Percentiles rank a stretch among this genome's conserved stretches.
Evolutionary conservation across 352 stramenopile genomes (phyloP).

Genomic region (Phytophthora lateralis): DNA sequence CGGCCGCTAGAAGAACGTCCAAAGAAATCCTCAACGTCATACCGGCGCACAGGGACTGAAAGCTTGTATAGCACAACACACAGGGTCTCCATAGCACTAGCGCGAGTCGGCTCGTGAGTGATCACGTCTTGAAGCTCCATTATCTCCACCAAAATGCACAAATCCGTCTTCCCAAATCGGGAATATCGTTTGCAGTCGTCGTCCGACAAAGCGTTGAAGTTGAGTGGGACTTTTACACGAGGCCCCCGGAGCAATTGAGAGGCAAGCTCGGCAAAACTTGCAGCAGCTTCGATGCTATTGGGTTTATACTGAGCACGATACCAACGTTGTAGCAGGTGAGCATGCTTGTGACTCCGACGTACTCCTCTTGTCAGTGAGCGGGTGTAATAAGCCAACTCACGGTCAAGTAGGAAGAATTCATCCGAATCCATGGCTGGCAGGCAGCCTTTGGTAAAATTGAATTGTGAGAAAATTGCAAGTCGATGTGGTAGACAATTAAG

Average conservation of each 20-base stretch:
- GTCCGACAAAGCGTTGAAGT: background rate
- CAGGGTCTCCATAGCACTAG: background rate
- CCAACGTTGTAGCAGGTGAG: background rate
- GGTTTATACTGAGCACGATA: background rate
- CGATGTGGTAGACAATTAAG: no score
- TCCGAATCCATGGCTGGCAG: background rate
- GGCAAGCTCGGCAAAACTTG: background rate
- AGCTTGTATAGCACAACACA: background rate
- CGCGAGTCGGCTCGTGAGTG: background rate
- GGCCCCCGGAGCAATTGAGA: background rate
- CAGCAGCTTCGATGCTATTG: background rate
- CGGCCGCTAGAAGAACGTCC: background rate
- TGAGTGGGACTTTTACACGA: background rate
- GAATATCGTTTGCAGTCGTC: background rate
- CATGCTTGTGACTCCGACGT: background rate
- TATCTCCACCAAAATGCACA: background rate
- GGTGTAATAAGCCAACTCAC: background rate
- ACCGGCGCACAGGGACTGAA: background rate
- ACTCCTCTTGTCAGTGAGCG: background rate
- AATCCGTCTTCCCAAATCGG: background rate
- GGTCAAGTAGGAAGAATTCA: background rate
- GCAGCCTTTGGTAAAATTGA: no score
- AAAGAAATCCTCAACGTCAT: background rate
- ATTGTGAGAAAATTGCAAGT: no score
- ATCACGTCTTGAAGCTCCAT: background rate